Conservation (phyloP, 768 basidiomycete genomes). For the Saitozyma podzolica region DNA sequence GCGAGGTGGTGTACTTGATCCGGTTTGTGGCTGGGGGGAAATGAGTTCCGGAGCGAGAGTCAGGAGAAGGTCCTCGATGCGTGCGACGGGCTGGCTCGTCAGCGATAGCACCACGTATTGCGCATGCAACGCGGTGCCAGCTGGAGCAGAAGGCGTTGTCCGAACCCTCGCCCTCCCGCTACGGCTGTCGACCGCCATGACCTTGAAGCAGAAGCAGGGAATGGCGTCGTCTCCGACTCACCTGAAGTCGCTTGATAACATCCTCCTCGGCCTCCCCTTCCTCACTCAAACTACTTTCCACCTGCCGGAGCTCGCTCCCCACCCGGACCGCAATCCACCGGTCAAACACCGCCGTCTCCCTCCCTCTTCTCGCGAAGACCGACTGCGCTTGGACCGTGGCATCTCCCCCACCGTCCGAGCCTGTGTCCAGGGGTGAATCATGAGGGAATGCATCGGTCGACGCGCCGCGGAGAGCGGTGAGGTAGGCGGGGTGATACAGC, state of each 20-base stretch:
- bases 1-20: not conserved
- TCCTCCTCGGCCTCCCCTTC: conserved; percentile 30
- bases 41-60: conserved; percentile 23
- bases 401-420: not conserved
- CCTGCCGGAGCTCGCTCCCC: conserved; percentile 31
- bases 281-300: conserved; percentile 36
- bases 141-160: too few species aligned
- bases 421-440: conserved; percentile 13
- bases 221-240: conserved; percentile 8
- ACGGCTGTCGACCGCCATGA: not conserved
- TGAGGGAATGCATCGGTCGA: conserved; percentile 35
- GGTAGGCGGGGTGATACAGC: conserved; percentile 18
- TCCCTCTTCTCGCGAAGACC: conserved; percentile 14
- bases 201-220: not conserved
- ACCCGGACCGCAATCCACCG: conserved; percentile 39
- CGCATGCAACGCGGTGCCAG: too few species aligned
- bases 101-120: too few species aligned
- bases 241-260: conserved; percentile 35
- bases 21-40: not conserved
- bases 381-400: not conserved
- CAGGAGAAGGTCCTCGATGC: conserved; percentile 40
- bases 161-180: not conserved
- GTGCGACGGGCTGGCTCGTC: conserved; percentile 27
- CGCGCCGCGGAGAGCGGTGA: conserved; percentile 14
- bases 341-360: conserved; percentile 43